Evolutionary conservation across 441 rosid species (phyloP), one percentile per base, ranked within the genome.

Genomic region (Sinapis alba): DNA sequence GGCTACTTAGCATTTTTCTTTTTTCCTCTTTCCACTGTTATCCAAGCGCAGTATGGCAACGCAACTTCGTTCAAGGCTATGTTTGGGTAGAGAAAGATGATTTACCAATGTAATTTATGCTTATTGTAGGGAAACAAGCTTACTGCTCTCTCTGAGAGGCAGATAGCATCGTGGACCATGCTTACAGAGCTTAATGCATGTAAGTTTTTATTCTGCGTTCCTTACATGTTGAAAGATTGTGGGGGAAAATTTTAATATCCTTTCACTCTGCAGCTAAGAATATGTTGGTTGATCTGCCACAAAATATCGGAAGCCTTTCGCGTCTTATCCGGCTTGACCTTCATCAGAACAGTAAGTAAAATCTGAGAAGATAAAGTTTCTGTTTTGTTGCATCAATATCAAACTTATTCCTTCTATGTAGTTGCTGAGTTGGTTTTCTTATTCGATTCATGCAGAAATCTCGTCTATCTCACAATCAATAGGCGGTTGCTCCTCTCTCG

Each of bases 241-340:
- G 53, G 38, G 47, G 51, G 15, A 16, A 23, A 32, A 45, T 43
- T 51, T 43, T 27, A 47, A 62, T 21, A 73, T 65, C 2, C 26
- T 62, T 57, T 26, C 51, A 65, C 65, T 58, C 32, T 82, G 84
- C 85, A 92, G 99, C 94, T 65, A 90, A 86, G 81, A 95, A 95
- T 82, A 68, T 88, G 84, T 83, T 95, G 78, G 80, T 58, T 80
- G 79, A 78, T 69, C 78, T 95, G 45, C 97, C 99, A 16, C 91
- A 91, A 73, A 86, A 76, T 76, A 79, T 92, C 50, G 96, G 96
- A 81, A 83, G 79, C 73, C 96, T 92, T 83, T 85, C 92, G 8
- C 87, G 82, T 76, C 92, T 95, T 81, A 86, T 95, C 65, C 90
- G 97, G 75, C 91, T 95, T 79, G 97, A 95, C 78, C 90, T 92